Evolutionary conservation across 768 basidiomycete genomes (phyloP).

Genomic region (Suillus americanus): DNA sequence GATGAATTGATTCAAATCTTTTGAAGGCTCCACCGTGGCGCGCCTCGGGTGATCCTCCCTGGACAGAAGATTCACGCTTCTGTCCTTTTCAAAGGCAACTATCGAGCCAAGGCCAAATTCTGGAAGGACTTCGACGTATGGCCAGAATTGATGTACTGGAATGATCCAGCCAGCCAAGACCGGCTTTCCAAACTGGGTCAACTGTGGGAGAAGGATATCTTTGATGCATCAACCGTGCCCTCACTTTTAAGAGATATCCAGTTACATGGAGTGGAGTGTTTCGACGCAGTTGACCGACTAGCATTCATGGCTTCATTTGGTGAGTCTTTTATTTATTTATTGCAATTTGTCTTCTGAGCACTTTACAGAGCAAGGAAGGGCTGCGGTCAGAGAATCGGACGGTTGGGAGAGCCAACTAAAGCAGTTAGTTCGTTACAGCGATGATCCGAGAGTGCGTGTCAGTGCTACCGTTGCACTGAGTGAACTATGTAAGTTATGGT

Average conservation of each 20-base stretch:
- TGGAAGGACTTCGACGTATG: conserved; percentile 10
- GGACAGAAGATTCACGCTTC: conserved; percentile 15
- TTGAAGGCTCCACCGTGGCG: conserved; percentile 4
- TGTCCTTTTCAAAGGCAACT: conserved; percentile 11
- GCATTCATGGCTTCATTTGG: conserved; percentile 12
- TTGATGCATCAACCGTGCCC: conserved; percentile 5
- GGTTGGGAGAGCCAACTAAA: not conserved
- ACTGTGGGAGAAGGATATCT: conserved; percentile 12
- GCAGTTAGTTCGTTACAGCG: not conserved
- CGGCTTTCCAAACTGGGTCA: conserved; percentile 10
- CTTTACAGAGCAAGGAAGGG: conserved; percentile 5
- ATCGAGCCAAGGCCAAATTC: conserved; percentile 11
- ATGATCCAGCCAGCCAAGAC: conserved; percentile 11
- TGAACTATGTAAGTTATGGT: conserved; percentile 3
- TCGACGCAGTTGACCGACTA: conserved; percentile 11
- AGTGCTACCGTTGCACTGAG: conserved; percentile 2
- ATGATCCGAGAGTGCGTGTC: conserved; percentile 5
- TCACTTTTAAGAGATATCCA: conserved; percentile 6
- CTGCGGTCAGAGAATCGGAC: not conserved
- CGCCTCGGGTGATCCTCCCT: conserved; percentile 6
- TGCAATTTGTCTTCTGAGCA: not conserved
- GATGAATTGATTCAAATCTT: not conserved
- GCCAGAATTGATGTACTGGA: conserved; percentile 15
- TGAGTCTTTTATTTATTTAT: not conserved
- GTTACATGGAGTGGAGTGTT: not conserved